phyloP scores from a whole-genome alignment of 768 basidiomycete genomes.

The Boletellus ananas region DNA sequence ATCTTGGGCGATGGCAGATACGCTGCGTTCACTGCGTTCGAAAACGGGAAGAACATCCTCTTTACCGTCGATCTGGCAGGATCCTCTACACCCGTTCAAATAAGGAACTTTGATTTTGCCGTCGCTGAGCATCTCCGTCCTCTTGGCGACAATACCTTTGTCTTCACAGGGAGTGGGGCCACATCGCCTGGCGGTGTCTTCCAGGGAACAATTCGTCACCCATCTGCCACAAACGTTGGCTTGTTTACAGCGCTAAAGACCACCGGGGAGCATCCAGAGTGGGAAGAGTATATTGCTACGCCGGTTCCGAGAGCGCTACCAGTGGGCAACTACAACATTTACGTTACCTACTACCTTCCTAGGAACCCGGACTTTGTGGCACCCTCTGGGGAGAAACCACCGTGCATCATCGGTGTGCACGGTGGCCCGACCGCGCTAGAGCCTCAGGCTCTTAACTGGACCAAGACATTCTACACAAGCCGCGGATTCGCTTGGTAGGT shows the following conservation, averaged over 20 bases:
- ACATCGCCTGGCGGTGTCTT: slow-evolving; percentile 9
- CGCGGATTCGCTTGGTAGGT: slow-evolving; percentile 66
- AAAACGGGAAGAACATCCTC: slow-evolving; percentile 29
- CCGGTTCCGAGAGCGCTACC: slow-evolving; percentile 4
- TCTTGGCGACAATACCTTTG: background rate
- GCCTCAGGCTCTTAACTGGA: slow-evolving; percentile 46
- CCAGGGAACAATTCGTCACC: slow-evolving; percentile 1
- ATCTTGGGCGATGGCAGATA: slow-evolving; percentile 20
- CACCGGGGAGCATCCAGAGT: slow-evolving; percentile 10
- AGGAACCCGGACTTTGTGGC: slow-evolving; percentile 52
- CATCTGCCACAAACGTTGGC: slow-evolving; percentile 8
- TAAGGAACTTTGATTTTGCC: slow-evolving; percentile 4
- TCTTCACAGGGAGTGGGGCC: slow-evolving; percentile 8
- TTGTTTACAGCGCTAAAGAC: slow-evolving; percentile 5
- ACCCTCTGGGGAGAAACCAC: slow-evolving; percentile 52
- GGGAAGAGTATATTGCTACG: slow-evolving; percentile 9
- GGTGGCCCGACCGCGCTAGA: slow-evolving; percentile 62
- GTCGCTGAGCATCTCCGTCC: slow-evolving; percentile 15
- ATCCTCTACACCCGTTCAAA: background rate
- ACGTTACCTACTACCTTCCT: slow-evolving; percentile 62
- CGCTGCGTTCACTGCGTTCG: slow-evolving; percentile 31
- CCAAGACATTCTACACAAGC: slow-evolving; percentile 60
- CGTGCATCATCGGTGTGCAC: slow-evolving; percentile 59
- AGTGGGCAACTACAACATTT: slow-evolving; percentile 26
- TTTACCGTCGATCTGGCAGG: slow-evolving; percentile 26